phyloP scores from a whole-genome alignment of 257 asterid genomes.

The Vinca minor region DNA sequence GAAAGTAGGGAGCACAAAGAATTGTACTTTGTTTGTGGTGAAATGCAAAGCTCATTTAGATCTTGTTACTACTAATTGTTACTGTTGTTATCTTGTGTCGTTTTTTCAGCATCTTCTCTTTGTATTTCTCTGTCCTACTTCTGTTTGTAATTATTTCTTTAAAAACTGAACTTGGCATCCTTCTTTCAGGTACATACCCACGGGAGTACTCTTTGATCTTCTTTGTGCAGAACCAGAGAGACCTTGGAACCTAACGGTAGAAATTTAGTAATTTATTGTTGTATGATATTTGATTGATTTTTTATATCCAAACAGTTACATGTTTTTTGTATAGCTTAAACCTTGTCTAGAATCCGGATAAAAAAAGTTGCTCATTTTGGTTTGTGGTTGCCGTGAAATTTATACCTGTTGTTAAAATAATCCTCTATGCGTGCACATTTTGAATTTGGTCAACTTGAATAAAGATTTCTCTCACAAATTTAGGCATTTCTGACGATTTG shows the following conservation, averaged over 20 bases:
- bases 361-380: not conserved
- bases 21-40: not conserved
- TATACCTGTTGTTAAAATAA: no score
- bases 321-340: not conserved
- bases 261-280: not conserved
- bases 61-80: not conserved
- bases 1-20: not conserved
- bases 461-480: not conserved
- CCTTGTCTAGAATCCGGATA: not conserved
- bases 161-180: constrained; percentile 16
- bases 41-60: not conserved
- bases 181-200: constrained; percentile 74
- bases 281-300: constrained; percentile 2
- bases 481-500: not conserved
- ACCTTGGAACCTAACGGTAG: constrained; percentile 92
- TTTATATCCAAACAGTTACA: not conserved
- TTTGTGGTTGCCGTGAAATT: not conserved
- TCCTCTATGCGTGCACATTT: not conserved
- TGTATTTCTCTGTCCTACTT: not conserved
- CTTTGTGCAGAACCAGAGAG: constrained; percentile 93
- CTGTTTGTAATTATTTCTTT: not conserved
- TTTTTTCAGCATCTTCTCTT: not conserved
- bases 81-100: not conserved
- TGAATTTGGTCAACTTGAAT: not conserved
- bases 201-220: constrained; percentile 91